phyloP scores from a whole-genome alignment of 2,329 filamentous ascomycete genomes.

The Fusarium virguliforme region DNA sequence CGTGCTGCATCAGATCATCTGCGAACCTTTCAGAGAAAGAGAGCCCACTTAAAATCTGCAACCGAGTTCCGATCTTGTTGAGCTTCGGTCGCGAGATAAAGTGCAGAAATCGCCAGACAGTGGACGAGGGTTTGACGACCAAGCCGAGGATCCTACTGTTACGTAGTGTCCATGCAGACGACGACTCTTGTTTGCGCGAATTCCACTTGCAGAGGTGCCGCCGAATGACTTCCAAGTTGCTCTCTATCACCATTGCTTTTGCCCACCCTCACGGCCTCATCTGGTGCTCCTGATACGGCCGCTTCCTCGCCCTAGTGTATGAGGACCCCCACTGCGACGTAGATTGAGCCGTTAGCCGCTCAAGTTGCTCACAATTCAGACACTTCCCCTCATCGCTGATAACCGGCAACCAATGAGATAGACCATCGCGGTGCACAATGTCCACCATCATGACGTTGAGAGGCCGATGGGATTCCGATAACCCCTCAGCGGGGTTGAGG shows the following conservation, averaged over 20 bases:
- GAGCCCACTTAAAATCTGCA: neutral
- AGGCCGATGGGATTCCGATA: conserved; percentile 27
- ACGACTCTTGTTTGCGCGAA: neutral
- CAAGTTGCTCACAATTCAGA: conserved; percentile 14
- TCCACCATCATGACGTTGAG: conserved; percentile 45
- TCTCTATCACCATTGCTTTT: neutral
- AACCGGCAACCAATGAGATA: conserved; percentile 42
- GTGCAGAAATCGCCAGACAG: conserved; percentile 7
- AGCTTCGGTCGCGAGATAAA: neutral
- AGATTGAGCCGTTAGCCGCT: conserved; percentile 18
- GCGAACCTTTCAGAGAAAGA: neutral
- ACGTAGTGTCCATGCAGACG: conserved; percentile 18
- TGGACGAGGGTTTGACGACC: neutral
- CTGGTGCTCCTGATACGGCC: conserved; percentile 9
- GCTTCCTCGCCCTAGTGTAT: conserved; percentile 33
- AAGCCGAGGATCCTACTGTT: neutral
- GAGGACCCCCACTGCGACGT: conserved; percentile 20
- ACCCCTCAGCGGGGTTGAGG: conserved; percentile 47
- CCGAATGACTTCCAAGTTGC: neutral
- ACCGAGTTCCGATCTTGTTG: conserved; percentile 15
- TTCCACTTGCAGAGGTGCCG: neutral
- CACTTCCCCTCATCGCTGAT: conserved; percentile 32
- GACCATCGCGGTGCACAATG: conserved; percentile 2
- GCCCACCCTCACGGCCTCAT: conserved; percentile 9
- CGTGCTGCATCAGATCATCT: conserved; percentile 39